Percentiles rank a stretch among this genome's conserved stretches.
Conservation (phyloP, 805 yeast species). For the Saccharomycopsis sp. region DNA sequence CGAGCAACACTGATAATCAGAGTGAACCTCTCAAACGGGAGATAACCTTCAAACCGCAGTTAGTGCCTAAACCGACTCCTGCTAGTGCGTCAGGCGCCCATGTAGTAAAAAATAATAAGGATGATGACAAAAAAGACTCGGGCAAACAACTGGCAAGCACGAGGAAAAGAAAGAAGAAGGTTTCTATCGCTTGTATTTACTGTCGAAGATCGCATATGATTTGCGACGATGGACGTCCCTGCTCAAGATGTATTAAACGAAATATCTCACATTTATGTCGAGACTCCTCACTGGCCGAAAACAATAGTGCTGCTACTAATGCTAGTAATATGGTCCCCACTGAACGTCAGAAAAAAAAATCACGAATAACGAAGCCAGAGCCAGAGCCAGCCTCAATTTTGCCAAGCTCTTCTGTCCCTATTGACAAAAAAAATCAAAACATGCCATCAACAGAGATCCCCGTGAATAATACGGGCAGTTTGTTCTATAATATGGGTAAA, state of each 20-base stretch:
- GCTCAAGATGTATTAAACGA: slow-evolving; percentile 77
- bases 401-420: background rate
- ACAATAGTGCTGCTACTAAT: background rate
- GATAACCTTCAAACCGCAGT: background rate
- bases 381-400: background rate
- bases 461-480: background rate
- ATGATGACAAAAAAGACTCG: slow-evolving; percentile 13
- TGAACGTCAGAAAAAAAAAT: background rate
- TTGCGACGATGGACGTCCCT: slow-evolving; percentile 65
- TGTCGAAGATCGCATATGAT: slow-evolving; percentile 93
- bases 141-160: slow-evolving; percentile 3
- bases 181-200: slow-evolving; percentile 67
- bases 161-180: slow-evolving; percentile 39
- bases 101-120: background rate
- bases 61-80: background rate
- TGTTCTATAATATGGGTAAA: background rate
- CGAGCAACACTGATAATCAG: background rate
- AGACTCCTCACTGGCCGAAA: slow-evolving; percentile 30
- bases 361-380: background rate
- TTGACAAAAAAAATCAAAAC: background rate
- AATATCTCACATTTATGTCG: slow-evolving; percentile 85
- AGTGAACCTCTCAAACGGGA: background rate
- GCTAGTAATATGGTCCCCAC: background rate
- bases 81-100: background rate
- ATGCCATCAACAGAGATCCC: background rate